These are phyloP conservation scores for Metarhizium sp. DNA, from an alignment of 2,329 filamentous ascomycete genomes.

Conservation along the genomic window DNA sequence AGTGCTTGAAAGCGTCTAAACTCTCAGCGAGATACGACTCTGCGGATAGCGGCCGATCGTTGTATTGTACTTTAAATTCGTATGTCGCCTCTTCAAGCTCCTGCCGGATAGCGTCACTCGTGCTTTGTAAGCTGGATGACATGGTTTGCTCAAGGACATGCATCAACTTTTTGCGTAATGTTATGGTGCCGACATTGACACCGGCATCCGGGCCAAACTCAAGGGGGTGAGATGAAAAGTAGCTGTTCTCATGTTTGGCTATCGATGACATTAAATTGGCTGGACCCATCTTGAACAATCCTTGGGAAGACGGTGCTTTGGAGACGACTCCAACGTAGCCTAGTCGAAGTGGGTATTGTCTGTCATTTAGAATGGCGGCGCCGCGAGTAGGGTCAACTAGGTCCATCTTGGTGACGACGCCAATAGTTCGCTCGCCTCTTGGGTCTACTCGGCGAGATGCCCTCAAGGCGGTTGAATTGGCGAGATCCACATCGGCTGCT, in stretches of 20 bases:
- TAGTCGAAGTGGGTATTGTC: conserved; percentile 87
- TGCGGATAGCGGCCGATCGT: conserved; percentile 86
- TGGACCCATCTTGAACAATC: conserved; percentile 76
- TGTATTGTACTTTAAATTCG: conserved; percentile 99
- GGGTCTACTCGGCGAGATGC: conserved; percentile 90
- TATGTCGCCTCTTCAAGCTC: conserved; percentile 96
- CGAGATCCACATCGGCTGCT: conserved; percentile 91
- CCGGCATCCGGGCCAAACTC: conserved; percentile 69
- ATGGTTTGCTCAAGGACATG: conserved; percentile 93
- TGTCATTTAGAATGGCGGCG: conserved; percentile 69
- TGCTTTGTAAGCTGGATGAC: conserved; percentile 83
- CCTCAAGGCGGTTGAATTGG: conserved; percentile 86
- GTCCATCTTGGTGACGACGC: conserved; percentile 99
- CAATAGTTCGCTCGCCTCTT: conserved; percentile 89
- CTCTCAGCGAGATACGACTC: conserved; percentile 96
- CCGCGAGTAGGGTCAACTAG: conserved; percentile 79
- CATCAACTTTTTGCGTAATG: conserved; percentile 91
- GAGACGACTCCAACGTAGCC: conserved; percentile 95
- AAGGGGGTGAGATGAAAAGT: conserved; percentile 72
- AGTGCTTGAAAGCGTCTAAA: conserved; percentile 93
- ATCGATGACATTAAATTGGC: conserved; percentile 75
- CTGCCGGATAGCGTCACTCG: conserved; percentile 84
- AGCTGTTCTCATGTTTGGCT: conserved; percentile 77
- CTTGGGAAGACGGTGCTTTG: conserved; percentile 58
- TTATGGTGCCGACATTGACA: conserved; percentile 73